Evolutionary conservation across 169 alveolate genomes (phyloP).

Genomic region (Babesia divergens): DNA sequence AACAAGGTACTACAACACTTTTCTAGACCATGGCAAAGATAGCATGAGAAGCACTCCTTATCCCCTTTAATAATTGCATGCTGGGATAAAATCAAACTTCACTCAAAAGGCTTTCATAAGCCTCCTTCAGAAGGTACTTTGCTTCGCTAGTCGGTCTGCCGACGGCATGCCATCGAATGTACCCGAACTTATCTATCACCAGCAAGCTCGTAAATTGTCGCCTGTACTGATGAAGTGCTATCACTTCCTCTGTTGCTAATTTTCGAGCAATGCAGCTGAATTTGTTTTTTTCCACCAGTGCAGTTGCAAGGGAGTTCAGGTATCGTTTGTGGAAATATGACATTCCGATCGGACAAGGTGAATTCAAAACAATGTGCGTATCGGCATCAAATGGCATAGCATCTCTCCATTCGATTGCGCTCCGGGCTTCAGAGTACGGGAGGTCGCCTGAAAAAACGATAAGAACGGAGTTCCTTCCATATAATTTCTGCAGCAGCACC

Average conservation of each 20-base stretch:
- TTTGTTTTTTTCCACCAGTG: conserved; percentile 21
- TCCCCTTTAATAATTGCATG: too few relatives aligned
- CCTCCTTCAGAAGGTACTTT: conserved; percentile 24
- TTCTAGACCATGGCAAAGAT: too few relatives aligned
- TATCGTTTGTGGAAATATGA: conserved; percentile 39
- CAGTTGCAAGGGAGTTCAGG: conserved; percentile 26
- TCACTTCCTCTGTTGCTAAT: conserved; percentile 16
- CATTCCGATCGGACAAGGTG: conserved; percentile 18
- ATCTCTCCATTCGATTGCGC: conserved; percentile 23
- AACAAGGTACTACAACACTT: too few relatives aligned
- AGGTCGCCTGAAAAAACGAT: conserved; percentile 56
- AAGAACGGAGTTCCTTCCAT: conserved; percentile 27
- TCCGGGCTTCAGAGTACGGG: conserved; percentile 33
- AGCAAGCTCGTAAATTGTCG: conserved; percentile 29
- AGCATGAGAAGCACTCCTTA: too few relatives aligned
- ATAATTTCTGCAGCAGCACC: conserved; percentile 30
- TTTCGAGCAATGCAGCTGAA: conserved; percentile 36
- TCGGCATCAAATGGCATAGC: conserved; percentile 3
- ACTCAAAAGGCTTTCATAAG: not conserved
- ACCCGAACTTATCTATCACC: conserved; percentile 52
- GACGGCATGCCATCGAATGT: conserved; percentile 62
- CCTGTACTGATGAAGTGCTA: conserved; percentile 41
- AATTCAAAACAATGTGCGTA: conserved; percentile 14
- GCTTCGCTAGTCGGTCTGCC: conserved; percentile 58
- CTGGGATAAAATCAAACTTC: not conserved